These are phyloP conservation scores for Clarireedia hainanense DNA, from an alignment of 2,329 filamentous ascomycete species.

Conservation along the genomic window DNA sequence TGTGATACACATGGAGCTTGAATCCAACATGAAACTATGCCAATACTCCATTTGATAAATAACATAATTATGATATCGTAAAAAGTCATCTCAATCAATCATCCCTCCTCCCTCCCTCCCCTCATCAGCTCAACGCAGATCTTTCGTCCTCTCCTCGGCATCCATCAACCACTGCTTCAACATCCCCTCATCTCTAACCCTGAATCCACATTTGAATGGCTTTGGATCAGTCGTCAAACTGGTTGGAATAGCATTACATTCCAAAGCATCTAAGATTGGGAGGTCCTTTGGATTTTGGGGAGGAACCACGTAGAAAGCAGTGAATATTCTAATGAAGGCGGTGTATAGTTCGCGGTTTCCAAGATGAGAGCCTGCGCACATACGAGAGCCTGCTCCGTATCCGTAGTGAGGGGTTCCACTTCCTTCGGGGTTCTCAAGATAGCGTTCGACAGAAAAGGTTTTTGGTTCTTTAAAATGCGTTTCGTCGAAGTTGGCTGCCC, in stretches of 20 bases:
- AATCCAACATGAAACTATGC: no score
- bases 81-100: not conserved
- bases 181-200: slow-evolving; percentile 37
- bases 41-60: no score
- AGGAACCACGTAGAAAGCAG: slow-evolving; percentile 47
- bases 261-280: slow-evolving; percentile 48
- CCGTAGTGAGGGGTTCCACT: slow-evolving; percentile 52
- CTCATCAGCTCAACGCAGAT: slow-evolving; percentile 1
- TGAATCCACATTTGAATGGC: slow-evolving; percentile 52
- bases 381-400: slow-evolving; percentile 55
- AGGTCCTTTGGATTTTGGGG: slow-evolving; percentile 38
- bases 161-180: slow-evolving; percentile 46
- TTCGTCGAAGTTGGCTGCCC: slow-evolving; percentile 65
- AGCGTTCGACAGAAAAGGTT: slow-evolving; percentile 63
- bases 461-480: slow-evolving; percentile 57
- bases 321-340: slow-evolving; percentile 50
- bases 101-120: not conserved
- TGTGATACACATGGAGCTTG: no score
- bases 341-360: slow-evolving; percentile 57
- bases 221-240: slow-evolving; percentile 54
- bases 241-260: slow-evolving; percentile 49
- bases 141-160: slow-evolving; percentile 24
- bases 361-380: slow-evolving; percentile 56
- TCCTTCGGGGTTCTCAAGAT: slow-evolving; percentile 44
- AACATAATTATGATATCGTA: no score